Conservation (phyloP, 257 asterid species). For the Solanum pennellii region DNA sequence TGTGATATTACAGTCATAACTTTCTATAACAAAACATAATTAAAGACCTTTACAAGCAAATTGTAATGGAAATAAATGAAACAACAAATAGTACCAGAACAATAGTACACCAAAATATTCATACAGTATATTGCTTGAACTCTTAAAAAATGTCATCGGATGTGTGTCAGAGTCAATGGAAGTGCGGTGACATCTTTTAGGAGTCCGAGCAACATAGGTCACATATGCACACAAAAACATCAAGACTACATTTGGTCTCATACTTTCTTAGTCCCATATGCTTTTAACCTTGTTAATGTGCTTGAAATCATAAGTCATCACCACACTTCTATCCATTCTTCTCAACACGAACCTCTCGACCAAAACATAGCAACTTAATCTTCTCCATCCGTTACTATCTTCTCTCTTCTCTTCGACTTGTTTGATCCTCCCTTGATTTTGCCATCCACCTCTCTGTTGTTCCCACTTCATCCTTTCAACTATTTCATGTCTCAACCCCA, state of each 20-base stretch:
- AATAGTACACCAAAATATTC: neutral
- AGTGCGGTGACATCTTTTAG: neutral
- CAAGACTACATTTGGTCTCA: neutral
- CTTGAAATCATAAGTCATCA: constrained; percentile 29
- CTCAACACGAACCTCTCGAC: constrained; percentile 50
- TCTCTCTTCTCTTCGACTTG: constrained; percentile 17
- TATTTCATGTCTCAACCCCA: constrained; percentile 46
- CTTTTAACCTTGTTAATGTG: constrained; percentile 29
- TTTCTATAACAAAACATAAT: no score
- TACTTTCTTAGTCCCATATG: constrained; percentile 26
- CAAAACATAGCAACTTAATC: constrained; percentile 40
- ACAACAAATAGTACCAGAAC: neutral
- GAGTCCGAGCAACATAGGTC: neutral
- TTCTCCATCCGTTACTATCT: constrained; percentile 15
- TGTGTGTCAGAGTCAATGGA: neutral
- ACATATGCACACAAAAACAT: neutral
- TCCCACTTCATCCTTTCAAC: constrained; percentile 58
- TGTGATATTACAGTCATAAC: no score
- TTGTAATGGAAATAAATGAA: neutral
- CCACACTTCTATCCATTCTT: constrained; percentile 42
- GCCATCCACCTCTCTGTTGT: constrained; percentile 32
- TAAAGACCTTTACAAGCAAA: no score
- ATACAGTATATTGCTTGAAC: neutral
- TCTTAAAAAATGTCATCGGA: neutral
- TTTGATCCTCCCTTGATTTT: constrained; percentile 16